Conservation (phyloP, 2,329 filamentous ascomycete genomes). For the Parastagonospora avenae region DNA sequence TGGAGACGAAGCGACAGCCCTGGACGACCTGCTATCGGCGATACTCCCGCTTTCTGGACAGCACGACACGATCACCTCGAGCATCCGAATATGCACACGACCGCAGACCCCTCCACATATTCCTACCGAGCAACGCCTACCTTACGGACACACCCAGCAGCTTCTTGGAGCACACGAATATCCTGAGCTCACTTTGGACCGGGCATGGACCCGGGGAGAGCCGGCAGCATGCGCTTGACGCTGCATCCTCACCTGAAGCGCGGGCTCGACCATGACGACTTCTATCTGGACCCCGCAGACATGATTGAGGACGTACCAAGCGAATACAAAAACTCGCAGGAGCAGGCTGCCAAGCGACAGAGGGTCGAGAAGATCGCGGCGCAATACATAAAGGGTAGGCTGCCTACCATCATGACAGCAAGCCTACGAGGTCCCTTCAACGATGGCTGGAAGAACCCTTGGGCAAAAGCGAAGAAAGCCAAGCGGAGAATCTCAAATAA, state of each 20-base stretch:
- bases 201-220: slow-evolving; percentile 2
- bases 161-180: background rate
- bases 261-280: slow-evolving; percentile 29
- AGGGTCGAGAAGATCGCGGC: slow-evolving; percentile 66
- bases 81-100: slow-evolving; percentile 11
- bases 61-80: slow-evolving; percentile 1
- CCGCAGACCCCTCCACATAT: slow-evolving; percentile 8
- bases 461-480: slow-evolving; percentile 18
- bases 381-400: slow-evolving; percentile 62
- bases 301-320: slow-evolving; percentile 55
- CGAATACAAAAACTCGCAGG: slow-evolving; percentile 63
- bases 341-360: slow-evolving; percentile 56
- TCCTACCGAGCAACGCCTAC: slow-evolving; percentile 2
- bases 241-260: slow-evolving; percentile 32
- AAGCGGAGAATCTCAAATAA: background rate
- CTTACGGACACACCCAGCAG: background rate
- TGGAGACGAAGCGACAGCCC: too few relatives aligned
- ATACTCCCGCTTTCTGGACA: background rate
- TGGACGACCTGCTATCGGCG: background rate
- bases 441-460: slow-evolving; percentile 45
- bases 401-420: slow-evolving; percentile 65
- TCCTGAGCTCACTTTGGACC: background rate
- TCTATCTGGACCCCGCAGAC: slow-evolving; percentile 30
- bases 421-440: slow-evolving; percentile 66
- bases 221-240: slow-evolving; percentile 16